These are phyloP conservation scores for Helichrysum umbraculigerum DNA, from an alignment of 129 eudicot genomes.

Conservation along the genomic window DNA sequence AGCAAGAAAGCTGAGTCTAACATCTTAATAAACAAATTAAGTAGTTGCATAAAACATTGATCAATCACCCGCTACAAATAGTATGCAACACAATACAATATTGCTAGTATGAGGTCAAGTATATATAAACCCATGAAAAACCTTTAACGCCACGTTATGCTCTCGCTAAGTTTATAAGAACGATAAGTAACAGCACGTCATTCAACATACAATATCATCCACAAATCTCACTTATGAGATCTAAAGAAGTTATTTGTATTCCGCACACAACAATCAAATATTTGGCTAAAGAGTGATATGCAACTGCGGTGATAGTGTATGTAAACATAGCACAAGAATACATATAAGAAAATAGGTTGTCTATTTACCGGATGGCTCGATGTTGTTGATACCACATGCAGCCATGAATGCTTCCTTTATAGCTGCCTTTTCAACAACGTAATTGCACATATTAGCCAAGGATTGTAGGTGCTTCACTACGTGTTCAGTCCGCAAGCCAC, in stretches of 20 bases:
- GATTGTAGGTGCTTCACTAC: too few species aligned
- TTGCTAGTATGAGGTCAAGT: neutral
- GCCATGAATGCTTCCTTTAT: neutral
- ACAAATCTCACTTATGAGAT: neutral
- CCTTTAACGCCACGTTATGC: neutral
- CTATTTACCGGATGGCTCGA: neutral
- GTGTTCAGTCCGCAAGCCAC: too few species aligned
- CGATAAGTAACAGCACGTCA: neutral
- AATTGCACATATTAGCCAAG: too few species aligned
- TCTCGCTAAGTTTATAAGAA: neutral
- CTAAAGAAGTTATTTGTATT: neutral
- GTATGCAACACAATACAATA: neutral
- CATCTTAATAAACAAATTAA: neutral
- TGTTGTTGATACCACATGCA: neutral
- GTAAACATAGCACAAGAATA: neutral
- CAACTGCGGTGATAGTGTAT: neutral
- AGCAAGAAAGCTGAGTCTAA: too few species aligned
- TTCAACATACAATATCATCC: neutral
- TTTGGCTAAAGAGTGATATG: neutral
- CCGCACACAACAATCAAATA: neutral
- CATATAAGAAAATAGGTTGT: neutral
- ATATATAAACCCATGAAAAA: neutral
- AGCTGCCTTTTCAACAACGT: neutral
- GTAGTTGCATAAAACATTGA: neutral
- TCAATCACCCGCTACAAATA: neutral